Percentiles rank a stretch among this genome's conserved stretches.
phyloP scores from a whole-genome alignment of 176 grass and related monocot genomes.

The Ananas comosus region DNA sequence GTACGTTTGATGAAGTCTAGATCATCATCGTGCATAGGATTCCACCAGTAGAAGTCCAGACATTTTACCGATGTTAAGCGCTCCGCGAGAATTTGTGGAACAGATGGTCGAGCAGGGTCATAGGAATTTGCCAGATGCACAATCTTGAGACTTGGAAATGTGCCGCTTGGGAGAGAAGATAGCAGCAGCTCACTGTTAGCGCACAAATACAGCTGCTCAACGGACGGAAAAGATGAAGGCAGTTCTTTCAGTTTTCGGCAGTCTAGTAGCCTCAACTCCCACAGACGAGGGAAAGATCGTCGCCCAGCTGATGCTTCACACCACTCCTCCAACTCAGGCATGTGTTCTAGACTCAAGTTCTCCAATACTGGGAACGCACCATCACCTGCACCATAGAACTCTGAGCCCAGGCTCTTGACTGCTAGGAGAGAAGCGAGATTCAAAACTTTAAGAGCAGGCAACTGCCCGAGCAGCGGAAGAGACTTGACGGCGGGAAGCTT shows the following conservation, averaged over 20 bases:
- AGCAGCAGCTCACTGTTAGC: not conserved
- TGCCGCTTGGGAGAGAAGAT: not conserved
- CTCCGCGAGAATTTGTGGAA: too few species aligned
- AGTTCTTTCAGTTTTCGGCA: slow-evolving; percentile 7
- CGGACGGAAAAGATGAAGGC: not conserved
- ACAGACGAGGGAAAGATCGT: slow-evolving; percentile 7
- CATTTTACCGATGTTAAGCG: too few species aligned
- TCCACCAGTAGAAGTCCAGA: too few species aligned
- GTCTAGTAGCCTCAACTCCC: not conserved
- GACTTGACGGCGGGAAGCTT: too few species aligned
- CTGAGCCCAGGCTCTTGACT: not conserved
- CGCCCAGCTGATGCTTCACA: too few species aligned
- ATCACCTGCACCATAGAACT: not conserved
- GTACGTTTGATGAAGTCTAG: too few species aligned
- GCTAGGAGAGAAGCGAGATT: not conserved
- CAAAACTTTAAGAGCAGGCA: not conserved
- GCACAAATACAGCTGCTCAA: not conserved
- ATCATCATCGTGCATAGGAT: too few species aligned
- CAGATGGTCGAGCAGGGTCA: too few species aligned
- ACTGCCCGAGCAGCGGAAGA: not conserved
- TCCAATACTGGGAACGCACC: not conserved
- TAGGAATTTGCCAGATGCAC: not conserved
- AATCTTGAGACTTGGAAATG: not conserved
- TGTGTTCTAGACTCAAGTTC: not conserved
- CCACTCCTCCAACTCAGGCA: slow-evolving; percentile 4